Conservation (phyloP, 208 protist genomes). For the Blastocrithidia nonstop region DNA sequence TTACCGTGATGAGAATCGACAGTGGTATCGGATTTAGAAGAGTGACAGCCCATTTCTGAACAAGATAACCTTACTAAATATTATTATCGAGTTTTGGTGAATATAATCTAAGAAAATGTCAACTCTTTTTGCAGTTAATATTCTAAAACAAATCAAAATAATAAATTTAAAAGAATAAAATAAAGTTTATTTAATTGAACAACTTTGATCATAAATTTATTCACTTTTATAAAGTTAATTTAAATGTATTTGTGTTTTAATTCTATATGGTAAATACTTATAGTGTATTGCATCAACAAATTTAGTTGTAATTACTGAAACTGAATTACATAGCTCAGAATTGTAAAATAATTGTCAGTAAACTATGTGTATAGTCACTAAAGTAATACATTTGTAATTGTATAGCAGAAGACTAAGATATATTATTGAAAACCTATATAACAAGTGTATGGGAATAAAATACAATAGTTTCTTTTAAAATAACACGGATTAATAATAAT, state of each 20-base stretch:
- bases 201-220: constrained; percentile 3
- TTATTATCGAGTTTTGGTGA: too few species aligned
- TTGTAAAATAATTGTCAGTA: too few species aligned
- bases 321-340: too few species aligned
- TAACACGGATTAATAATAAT: neutral
- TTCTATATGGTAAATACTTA: too few species aligned
- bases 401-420: neutral
- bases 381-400: neutral
- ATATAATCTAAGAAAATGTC: too few species aligned
- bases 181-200: constrained; percentile 2
- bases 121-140: too few species aligned
- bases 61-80: too few species aligned
- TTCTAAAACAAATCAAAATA: too few species aligned
- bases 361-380: constrained; percentile 1
- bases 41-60: constrained; percentile 17
- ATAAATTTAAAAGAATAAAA: too few species aligned
- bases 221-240: constrained; percentile 3
- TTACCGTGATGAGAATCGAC: constrained; percentile 9
- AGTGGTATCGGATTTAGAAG: constrained; percentile 5
- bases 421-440: constrained; percentile 3
- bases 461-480: too few species aligned
- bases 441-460: constrained; percentile 3
- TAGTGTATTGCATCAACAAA: too few species aligned
- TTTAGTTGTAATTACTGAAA: too few species aligned
- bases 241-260: neutral